Evolutionary conservation across 2,329 filamentous ascomycete species (phyloP), one percentile per base, ranked within the genome.

Genomic region (Exophiala oligosperma): DNA sequence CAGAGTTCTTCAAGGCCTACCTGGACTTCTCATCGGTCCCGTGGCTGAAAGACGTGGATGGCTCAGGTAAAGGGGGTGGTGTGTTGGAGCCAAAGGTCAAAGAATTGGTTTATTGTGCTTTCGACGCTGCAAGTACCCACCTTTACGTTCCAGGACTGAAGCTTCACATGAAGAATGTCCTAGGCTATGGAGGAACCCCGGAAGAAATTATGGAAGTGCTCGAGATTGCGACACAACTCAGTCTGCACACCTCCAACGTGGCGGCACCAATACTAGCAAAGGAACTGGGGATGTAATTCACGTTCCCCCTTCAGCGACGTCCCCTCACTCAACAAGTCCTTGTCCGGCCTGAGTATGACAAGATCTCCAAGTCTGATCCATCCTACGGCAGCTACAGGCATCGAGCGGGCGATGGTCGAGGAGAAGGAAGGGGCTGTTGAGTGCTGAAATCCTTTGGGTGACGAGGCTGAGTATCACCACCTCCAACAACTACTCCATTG

Each of bases 151-250:
- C 76, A 0, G 79, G 78, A 0, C 62, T 79, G 46, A 80, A 79
- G 58, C 60, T 79, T 26, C 78, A 80, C 62, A 79, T 80, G 71
- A 73, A 72, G 55, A 80, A 80, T 61, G 78, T 77, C 24, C 64
- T 80, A 4, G 70, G 72, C 11, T 77, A 76, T 58, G 79, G 78
- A 0, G 77, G 75, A 0, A 77, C 74, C 1, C 71, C 74, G 4
- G 74, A 79, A 43, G 76, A 80, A 68, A 77, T 81, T 48, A 71
- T 79, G 68, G 77, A 80, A 62, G 76, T 80, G 0, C 63, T 80
- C 54, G 76, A 81, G 63, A 68, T 81, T 62, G 74, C 77, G 4
- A 63, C 56, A n/a, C 54, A 54, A 24, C 41, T 57, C 43, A 59
- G 54, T 56, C 26, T 62, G n/a, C 60, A 60, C 54, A 57, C 56